phyloP scores from a whole-genome alignment of 148 eudicot genomes.

The Agrostemma githago region DNA sequence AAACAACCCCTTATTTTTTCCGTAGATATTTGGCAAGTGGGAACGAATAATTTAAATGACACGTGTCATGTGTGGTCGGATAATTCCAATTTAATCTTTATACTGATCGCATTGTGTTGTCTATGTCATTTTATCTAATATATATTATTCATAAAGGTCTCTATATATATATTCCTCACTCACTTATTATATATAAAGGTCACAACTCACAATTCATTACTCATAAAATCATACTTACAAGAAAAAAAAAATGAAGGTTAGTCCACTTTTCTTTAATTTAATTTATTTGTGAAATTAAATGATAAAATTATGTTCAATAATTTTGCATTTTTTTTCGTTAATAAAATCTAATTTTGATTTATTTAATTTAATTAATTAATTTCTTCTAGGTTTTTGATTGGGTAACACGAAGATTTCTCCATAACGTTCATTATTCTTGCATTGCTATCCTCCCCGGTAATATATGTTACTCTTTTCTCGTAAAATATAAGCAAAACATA shows the following conservation, averaged over 20 bases:
- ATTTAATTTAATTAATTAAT: too few relatives aligned
- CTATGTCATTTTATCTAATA: too few relatives aligned
- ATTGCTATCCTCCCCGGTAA: slow-evolving; percentile 18
- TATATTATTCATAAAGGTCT: too few relatives aligned
- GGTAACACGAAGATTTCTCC: slow-evolving; percentile 49
- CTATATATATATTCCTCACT: neutral
- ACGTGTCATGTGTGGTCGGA: too few relatives aligned
- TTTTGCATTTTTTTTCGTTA: too few relatives aligned
- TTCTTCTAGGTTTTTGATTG: slow-evolving; percentile 51
- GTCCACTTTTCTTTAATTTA: neutral
- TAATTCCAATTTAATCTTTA: too few relatives aligned
- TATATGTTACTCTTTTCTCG: neutral
- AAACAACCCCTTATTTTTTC: too few relatives aligned
- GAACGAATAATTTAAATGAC: too few relatives aligned
- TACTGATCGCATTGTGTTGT: too few relatives aligned
- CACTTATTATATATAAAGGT: neutral
- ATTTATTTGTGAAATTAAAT: neutral
- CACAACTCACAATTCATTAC: neutral
- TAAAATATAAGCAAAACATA: too few relatives aligned
- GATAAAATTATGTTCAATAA: neutral
- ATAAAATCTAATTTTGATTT: neutral
- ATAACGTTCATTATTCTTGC: slow-evolving; percentile 33
- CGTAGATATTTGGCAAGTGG: too few relatives aligned
- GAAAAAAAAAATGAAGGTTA: slow-evolving; percentile 23
- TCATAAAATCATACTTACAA: neutral